These are phyloP conservation scores for Aureobasidium sp. DNA, from an alignment of 2,329 filamentous ascomycete genomes.

Conservation along the genomic window DNA sequence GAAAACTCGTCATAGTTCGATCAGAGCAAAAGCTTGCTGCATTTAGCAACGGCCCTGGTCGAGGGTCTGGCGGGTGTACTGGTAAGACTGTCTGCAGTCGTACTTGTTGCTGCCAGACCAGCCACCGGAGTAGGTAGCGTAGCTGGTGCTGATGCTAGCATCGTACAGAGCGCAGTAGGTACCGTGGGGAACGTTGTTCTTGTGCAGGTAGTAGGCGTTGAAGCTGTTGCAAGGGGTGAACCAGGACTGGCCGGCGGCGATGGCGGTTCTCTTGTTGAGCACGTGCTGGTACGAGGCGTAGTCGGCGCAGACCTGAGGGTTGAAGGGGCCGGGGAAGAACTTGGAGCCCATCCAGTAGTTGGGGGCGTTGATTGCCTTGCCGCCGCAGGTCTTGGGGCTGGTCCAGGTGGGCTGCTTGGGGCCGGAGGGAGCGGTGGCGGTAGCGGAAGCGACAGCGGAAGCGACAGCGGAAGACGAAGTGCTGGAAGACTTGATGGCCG, in stretches of 20 bases:
- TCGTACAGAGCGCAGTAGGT: conserved; percentile 21
- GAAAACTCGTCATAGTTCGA: neutral
- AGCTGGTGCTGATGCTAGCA: conserved; percentile 14
- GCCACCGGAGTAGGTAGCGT: conserved; percentile 14
- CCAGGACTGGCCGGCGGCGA: conserved; percentile 9
- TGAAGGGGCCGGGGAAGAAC: conserved; percentile 22
- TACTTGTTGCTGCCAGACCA: conserved; percentile 14
- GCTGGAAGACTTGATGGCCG: neutral
- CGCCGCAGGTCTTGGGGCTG: conserved; percentile 21
- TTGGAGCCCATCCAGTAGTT: conserved; percentile 17
- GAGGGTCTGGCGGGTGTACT: conserved; percentile 13
- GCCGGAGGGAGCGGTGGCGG: neutral
- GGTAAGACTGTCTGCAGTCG: conserved; percentile 14
- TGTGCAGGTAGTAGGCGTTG: conserved; percentile 19
- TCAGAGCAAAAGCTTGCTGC: neutral
- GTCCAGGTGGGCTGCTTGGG: conserved; percentile 21
- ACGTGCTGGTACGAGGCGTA: conserved; percentile 20
- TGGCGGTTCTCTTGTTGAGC: conserved; percentile 15
- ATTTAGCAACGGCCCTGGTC: conserved; percentile 13
- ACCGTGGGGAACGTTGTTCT: conserved; percentile 17
- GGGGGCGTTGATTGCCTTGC: conserved; percentile 15
- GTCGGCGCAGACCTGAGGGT: conserved; percentile 19
- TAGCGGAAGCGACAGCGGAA: neutral
- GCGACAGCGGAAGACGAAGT: neutral
- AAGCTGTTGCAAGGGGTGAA: conserved; percentile 18